Evolutionary conservation across 2,329 filamentous ascomycete genomes (phyloP), one percentile per base, ranked within the genome.

Genomic region (Colletotrichum nymphaeae): DNA sequence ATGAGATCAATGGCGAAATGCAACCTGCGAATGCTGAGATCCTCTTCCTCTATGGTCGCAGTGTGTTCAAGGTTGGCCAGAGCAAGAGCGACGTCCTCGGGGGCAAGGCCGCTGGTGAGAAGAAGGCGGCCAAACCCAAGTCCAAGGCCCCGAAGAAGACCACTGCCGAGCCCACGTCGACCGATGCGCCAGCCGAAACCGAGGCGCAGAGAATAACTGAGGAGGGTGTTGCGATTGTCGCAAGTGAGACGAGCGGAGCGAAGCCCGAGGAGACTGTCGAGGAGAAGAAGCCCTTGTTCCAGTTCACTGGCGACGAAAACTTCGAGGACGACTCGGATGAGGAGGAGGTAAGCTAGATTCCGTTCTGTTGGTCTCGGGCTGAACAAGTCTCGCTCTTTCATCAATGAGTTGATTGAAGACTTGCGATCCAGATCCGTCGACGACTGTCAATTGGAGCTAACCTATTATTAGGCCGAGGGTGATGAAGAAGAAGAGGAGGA

Each of bases 1-100:
- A 94, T 71, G 91, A 94, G 81, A 87, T 98, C 81, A 97, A 98
- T 82, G 97, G 96, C 82, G 97, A 98, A 84, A 94, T 97, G 88
- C 92, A 92, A 19, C 91, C 94, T 4, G 92, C 95, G 71, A 99
- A 99, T 78, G 96, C 95, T 63, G 96, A 98, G 81, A 90, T 99
- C 59, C 90, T 98, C 24, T 99, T 97, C 83, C 90, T 95, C 76
- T 99, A 99, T 83, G 97, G 97, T 16, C 94, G 96, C 80, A 95
- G 95, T 69, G 86, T 99, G 24, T 98, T 97, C 88, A 95, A 95
- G 82, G 93, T 98, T 73, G 97, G 95, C 35, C 94, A 98, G 81
- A 93, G 91, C 82, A 98, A 97, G 83, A 98, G 95, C 80, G 95
- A 98, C 80, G 95, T 99, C 28, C 88, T 99, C 46, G 97, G 97